phyloP scores from a whole-genome alignment of 257 asterid genomes.

The Solanum habrochaites region DNA sequence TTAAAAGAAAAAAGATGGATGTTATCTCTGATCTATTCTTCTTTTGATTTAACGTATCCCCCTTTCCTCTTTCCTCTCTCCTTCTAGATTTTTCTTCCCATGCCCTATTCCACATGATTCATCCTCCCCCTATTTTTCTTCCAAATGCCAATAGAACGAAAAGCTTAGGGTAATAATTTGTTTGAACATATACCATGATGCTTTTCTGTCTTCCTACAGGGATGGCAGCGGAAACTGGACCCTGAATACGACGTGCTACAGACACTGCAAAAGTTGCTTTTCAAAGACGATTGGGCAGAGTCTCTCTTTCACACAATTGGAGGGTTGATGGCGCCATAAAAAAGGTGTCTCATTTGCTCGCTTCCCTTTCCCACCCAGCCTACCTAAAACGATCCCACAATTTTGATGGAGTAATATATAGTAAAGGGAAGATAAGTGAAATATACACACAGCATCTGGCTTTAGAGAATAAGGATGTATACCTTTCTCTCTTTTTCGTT shows the following conservation, averaged over 20 bases:
- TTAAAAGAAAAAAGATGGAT: neutral
- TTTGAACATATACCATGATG: neutral
- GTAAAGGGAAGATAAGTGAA: neutral
- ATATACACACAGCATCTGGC: neutral
- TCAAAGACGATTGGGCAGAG: constrained; percentile 68
- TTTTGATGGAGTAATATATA: neutral
- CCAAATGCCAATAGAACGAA: neutral
- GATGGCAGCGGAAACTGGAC: constrained; percentile 93
- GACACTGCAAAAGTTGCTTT: constrained; percentile 54
- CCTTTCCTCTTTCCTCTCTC: neutral
- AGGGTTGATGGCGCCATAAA: constrained; percentile 76
- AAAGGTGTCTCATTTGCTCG: neutral
- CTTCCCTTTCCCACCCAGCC: neutral
- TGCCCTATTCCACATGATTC: neutral
- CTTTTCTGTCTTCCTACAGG: constrained; percentile 25
- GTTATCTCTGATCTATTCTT: neutral
- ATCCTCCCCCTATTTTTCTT: neutral
- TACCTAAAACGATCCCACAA: neutral
- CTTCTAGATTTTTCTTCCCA: neutral
- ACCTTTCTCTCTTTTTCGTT: neutral
- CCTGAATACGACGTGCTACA: constrained; percentile 63
- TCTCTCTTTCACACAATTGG: constrained; percentile 67
- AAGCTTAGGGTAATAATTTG: neutral
- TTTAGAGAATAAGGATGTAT: neutral
- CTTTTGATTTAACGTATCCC: neutral